Evolutionary conservation across 352 stramenopile species (phyloP).

Genomic region (Pythium periplocum): DNA sequence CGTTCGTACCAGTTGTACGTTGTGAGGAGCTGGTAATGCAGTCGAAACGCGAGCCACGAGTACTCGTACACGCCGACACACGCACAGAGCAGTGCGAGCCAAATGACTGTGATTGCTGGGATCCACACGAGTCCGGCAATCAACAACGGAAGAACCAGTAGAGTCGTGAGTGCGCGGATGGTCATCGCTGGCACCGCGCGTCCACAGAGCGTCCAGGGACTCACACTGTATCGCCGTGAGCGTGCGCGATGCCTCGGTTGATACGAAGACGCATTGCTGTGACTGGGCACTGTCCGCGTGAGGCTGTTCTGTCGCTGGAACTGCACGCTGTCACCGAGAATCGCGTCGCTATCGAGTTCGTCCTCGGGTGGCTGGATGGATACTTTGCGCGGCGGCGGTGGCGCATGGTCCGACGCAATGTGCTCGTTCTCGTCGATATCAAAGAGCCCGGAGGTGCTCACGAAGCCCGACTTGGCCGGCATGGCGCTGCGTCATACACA

Average conservation of each 20-base stretch:
- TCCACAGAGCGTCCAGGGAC: not conserved
- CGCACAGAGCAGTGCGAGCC: conserved; percentile 21
- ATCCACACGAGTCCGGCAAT: conserved; percentile 29
- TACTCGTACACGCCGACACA: conserved; percentile 50
- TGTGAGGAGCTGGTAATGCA: conserved; percentile 33
- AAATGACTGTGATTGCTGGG: conserved; percentile 24
- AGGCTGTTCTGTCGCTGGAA: not conserved
- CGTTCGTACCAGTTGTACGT: conserved; percentile 44
- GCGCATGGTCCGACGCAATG: no score
- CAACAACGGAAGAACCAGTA: conserved; percentile 23
- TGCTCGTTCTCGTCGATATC: conserved; percentile 17
- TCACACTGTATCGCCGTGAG: not conserved
- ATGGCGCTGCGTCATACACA: not conserved
- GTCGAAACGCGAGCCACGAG: conserved; percentile 45
- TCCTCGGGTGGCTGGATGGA: not conserved
- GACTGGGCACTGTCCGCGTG: not conserved
- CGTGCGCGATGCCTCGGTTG: not conserved
- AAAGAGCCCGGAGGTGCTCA: conserved; percentile 13
- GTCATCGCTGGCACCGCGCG: not conserved
- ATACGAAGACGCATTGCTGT: not conserved
- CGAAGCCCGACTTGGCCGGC: conserved; percentile 11
- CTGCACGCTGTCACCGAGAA: not conserved
- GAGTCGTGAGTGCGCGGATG: conserved; percentile 22
- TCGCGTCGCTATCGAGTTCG: not conserved
- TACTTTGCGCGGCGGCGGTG: no score